Percentiles rank a stretch among this genome's conserved stretches.
Evolutionary conservation across 139 green algal species (phyloP).

Genomic region (Pleodorina starrii): DNA sequence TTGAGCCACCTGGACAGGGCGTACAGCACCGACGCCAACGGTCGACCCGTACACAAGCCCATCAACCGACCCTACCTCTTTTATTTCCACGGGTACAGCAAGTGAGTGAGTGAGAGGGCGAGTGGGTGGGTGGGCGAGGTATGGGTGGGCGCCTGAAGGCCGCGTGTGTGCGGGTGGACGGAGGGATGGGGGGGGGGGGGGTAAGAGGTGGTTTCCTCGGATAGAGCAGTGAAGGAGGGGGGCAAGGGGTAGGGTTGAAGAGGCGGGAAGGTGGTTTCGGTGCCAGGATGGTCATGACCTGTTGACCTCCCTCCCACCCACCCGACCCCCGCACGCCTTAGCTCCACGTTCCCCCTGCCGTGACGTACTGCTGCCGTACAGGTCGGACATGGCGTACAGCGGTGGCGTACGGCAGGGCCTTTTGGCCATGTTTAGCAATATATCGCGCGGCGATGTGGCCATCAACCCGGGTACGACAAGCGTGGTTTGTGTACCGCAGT

Average conservation of each 20-base stretch:
- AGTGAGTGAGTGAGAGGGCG: constrained; percentile 1
- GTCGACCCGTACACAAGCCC: not conserved
- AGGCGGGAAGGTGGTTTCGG: no score
- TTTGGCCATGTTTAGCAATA: constrained; percentile 27
- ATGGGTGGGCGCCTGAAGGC: no score
- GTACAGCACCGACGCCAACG: not conserved
- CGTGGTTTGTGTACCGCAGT: no score
- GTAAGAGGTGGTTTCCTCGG: no score
- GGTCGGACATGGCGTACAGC: constrained; percentile 39
- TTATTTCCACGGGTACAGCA: constrained; percentile 36
- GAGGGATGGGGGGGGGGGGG: not conserved
- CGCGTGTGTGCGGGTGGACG: no score
- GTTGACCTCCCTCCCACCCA: no score
- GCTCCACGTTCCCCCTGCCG: no score
- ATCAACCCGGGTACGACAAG: constrained; percentile 38
- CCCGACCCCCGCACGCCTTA: no score
- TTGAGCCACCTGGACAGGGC: not conserved
- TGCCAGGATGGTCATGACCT: no score
- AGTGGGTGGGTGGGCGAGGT: not conserved
- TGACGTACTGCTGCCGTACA: no score
- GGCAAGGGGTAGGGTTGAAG: no score
- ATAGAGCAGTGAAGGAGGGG: no score
- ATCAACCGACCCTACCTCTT: not conserved
- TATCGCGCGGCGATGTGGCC: not conserved
- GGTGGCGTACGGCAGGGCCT: constrained; percentile 51